Conservation (phyloP, 1,284 basidiomycete species). For the Tilletiaria anomala region DNA sequence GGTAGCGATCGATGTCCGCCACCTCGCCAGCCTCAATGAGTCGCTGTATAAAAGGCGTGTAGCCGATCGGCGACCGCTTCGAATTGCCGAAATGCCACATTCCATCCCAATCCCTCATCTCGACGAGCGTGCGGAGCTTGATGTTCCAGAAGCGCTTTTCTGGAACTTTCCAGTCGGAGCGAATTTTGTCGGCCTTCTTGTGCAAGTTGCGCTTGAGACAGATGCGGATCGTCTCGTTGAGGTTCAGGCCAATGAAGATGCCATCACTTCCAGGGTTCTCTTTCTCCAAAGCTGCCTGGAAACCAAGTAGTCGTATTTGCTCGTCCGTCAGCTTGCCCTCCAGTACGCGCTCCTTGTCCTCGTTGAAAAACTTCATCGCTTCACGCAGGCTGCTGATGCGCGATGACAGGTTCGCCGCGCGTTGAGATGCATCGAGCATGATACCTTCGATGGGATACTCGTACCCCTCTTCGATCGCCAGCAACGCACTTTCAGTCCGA, state of each 20-base stretch:
- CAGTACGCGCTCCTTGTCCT: constrained; percentile 77
- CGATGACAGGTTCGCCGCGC: constrained; percentile 51
- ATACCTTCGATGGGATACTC: constrained; percentile 23
- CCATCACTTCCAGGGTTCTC: no score
- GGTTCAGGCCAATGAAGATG: constrained; percentile 15
- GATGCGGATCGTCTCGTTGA: constrained; percentile 27
- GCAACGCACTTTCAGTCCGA: constrained; percentile 71
- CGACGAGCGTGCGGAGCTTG: constrained; percentile 15
- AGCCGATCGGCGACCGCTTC: constrained; percentile 79
- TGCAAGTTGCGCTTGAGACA: constrained; percentile 21
- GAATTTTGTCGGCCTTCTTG: constrained; percentile 30
- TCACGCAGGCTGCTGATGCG: constrained; percentile 57
- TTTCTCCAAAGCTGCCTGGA: constrained; percentile 74
- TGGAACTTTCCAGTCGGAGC: constrained; percentile 29
- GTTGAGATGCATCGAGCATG: constrained; percentile 13
- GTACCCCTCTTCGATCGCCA: constrained; percentile 60
- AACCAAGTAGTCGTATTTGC: constrained; percentile 55
- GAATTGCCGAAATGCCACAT: constrained; percentile 19
- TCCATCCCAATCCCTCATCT: constrained; percentile 18
- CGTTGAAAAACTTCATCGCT: constrained; percentile 80
- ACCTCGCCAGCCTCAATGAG: constrained; percentile 23
- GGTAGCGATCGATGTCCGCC: constrained; percentile 18
- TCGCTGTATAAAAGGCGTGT: constrained; percentile 40
- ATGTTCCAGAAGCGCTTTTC: constrained; percentile 27
- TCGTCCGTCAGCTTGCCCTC: constrained; percentile 85